Conservation (phyloP, 352 stramenopile species). For the Globisporangium iwayamae region DNA sequence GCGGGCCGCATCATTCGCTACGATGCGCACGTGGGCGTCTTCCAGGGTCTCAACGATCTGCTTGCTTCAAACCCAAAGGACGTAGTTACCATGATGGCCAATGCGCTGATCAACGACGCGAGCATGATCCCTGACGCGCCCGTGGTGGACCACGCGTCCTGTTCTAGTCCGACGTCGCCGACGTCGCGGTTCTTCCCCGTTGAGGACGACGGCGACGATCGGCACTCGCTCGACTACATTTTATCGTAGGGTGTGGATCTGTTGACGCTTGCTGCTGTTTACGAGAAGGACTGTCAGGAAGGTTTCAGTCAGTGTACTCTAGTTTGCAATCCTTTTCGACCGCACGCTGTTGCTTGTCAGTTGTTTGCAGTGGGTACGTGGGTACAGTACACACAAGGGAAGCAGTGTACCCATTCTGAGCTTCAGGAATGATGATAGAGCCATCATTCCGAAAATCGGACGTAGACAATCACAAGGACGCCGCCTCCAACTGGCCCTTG, state of each 20-base stretch:
- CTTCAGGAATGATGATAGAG: no score
- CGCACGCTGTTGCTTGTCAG: no score
- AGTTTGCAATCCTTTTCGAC: no score
- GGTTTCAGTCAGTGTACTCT: no score
- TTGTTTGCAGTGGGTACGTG: no score
- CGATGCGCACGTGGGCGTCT: constrained; percentile 9
- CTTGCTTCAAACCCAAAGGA: constrained; percentile 6
- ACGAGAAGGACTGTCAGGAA: background rate
- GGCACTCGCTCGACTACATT: constrained; percentile 9
- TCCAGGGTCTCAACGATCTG: constrained; percentile 2
- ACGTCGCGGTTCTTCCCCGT: background rate
- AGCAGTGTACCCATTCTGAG: background rate
- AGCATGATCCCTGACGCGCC: constrained; percentile 5
- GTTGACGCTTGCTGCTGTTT: no score
- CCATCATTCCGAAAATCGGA: no score
- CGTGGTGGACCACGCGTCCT: background rate
- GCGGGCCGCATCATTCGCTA: constrained; percentile 2
- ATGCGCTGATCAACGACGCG: constrained; percentile 6
- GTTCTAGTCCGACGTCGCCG: background rate
- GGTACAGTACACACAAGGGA: background rate
- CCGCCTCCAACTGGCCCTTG: no score
- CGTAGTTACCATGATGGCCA: constrained; percentile 13
- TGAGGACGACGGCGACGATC: background rate
- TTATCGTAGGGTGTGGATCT: background rate
- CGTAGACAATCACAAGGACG: no score